Evolutionary conservation across 1,284 basidiomycete genomes (phyloP), one percentile per base, ranked within the genome.

Genomic region (Trametes hirsuta): DNA sequence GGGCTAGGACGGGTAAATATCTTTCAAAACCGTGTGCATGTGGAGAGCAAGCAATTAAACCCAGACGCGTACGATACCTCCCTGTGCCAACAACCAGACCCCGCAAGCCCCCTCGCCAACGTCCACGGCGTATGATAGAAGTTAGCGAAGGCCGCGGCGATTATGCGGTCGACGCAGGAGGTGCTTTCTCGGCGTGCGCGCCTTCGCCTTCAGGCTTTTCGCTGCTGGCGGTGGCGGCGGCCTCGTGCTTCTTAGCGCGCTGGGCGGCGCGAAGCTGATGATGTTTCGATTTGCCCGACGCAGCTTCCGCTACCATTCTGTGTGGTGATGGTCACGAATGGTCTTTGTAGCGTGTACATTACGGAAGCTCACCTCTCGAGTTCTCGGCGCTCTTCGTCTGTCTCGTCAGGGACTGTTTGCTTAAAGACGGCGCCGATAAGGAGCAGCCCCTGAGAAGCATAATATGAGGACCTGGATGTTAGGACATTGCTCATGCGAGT

Each of bases 381-480:
- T 74, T 97, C 95, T 55, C 95, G 83, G 30, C 96, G 85, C 71
- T 97, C 96, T 69, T 91, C 90, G 70, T 96, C 95, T 11, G 91
- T 87, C 72, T 94, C 94, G 71, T 97, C 95, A 1, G 95, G 89
- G 45, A 84, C 72, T 0, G 92, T 85, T 2, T 81, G 78, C 75
- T 95, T 96, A 82, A 97, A 95, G 65, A 96, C 88, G 15, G 88
- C 87, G 5, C 94, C 95, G 46, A 91, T 90, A 12, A 91, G 77
- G 61, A 97, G 77, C 36, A 97, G 80, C 44, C 90, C 95, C 88
- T 93, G 69, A 36, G 18, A 4, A 10, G 18, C 18, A 4, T 4
- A 47, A 12, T 8, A 37, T 47, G 30, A 47, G 15, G 24, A 39
- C n/a, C 35, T 18, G 21, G n/a, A 35, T 45, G 55, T 4, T 15